Evolutionary conservation across 2,329 filamentous ascomycete genomes (phyloP), one percentile per base, ranked within the genome.

Genomic region (Graphium sp.): DNA sequence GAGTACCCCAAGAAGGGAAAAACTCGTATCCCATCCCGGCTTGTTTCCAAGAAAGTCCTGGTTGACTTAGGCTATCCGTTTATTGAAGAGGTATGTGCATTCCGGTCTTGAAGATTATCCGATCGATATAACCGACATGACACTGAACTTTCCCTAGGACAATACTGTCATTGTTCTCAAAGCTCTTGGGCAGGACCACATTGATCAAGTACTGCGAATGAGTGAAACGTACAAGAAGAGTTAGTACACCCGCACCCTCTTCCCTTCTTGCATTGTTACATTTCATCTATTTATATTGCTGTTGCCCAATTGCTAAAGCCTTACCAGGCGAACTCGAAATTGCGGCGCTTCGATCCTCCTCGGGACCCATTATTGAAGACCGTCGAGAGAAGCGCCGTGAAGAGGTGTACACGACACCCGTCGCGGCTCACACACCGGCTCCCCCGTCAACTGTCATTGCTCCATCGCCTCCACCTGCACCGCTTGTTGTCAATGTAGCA

Each of bases 151-250:
- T 31, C 18, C 19, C 36, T 38, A 89, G 80, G 82, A 79, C 21
- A 75, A 78, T 39, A 79, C 76, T 15, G 72, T 89, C 41, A 67
- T 93, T 29, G 74, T 94, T 18, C 71, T 79, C 40, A 77, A 81
- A 44, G 85, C 87, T 8, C 63, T 94, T 4, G 81, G 82, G 10
- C 85, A 91, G 41, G 74, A 87, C 12, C 83, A 92, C 41, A 94
- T 94, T 37, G 84, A 94, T 41, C 78, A 91, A 43, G 63, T 94
- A 26, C 78, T 94, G 41, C 76, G 73, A 42, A 60, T 84, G 27
- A 91, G 82, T 50, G 79, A 84, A 42, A 73, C 77, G 19, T 84
- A 82, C 53, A 74, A 66, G 46, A 65, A 66, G 44, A 60, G 66
- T 70, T 42, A 43, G 58, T 43, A 9, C 5, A 16, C 13, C 27